phyloP scores from a whole-genome alignment of 768 basidiomycete species.

The Termitomyces sp. region DNA sequence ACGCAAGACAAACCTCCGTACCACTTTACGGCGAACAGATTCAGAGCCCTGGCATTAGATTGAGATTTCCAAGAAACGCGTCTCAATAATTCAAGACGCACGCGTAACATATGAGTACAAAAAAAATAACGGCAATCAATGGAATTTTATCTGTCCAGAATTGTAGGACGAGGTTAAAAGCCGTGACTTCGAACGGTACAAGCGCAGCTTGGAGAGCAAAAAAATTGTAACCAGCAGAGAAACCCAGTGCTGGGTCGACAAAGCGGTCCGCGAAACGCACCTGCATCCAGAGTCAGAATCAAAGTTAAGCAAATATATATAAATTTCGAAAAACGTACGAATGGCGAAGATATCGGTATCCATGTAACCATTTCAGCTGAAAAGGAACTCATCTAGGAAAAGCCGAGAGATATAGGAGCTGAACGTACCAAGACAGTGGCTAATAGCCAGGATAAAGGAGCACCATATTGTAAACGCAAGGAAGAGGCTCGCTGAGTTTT shows the following conservation, averaged over 20 bases:
- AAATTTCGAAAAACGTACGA: slow-evolving; percentile 33
- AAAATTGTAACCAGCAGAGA: slow-evolving; percentile 51
- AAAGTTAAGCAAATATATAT: not conserved
- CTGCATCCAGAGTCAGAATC: slow-evolving; percentile 15
- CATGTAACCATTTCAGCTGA: slow-evolving; percentile 79
- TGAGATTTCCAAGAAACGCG: not conserved
- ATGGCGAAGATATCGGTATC: slow-evolving; percentile 74
- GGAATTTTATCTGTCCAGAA: slow-evolving; percentile 52
- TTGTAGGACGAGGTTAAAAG: slow-evolving; percentile 45
- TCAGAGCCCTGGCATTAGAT: slow-evolving; percentile 28
- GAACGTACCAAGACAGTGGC: slow-evolving; percentile 36
- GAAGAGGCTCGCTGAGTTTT: slow-evolving; percentile 36
- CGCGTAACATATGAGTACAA: slow-evolving; percentile 37
- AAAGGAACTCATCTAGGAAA: not conserved
- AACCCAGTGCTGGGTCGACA: slow-evolving; percentile 52
- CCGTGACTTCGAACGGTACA: slow-evolving; percentile 46
- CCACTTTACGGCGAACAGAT: slow-evolving; percentile 41
- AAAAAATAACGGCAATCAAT: slow-evolving; percentile 34
- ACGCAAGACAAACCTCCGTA: slow-evolving; percentile 35
- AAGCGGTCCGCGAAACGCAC: slow-evolving; percentile 56
- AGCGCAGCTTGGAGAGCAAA: slow-evolving; percentile 44
- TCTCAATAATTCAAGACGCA: slow-evolving; percentile 15
- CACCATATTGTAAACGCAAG: slow-evolving; percentile 46
- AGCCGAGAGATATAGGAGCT: not conserved
- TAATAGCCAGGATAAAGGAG: slow-evolving; percentile 42